Percentiles rank a stretch among this genome's conserved stretches.
Conservation (phyloP, 768 basidiomycete species). For the Sporobolomyces roseus region DNA sequence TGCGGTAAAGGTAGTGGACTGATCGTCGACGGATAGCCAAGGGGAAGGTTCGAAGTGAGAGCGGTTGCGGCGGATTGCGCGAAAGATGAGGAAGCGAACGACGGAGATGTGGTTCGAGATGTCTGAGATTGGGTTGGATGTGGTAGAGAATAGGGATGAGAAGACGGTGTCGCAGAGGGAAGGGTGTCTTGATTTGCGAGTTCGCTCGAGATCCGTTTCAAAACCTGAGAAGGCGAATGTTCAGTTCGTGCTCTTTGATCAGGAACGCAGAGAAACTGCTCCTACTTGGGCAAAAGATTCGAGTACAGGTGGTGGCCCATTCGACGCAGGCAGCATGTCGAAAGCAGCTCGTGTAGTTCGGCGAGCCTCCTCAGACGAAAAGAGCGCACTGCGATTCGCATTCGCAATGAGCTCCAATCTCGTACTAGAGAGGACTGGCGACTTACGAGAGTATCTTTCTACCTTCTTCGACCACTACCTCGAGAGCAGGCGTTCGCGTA, state of each 20-base stretch:
- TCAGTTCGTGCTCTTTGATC: fast-evolving
- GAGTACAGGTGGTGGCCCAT: background rate
- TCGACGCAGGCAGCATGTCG: constrained; percentile 6
- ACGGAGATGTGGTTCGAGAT: background rate
- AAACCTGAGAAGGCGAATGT: constrained; percentile 8
- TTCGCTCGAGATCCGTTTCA: constrained; percentile 34
- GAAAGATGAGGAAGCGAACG: constrained; percentile 12
- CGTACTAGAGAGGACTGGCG: too few species aligned
- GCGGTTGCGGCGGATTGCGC: constrained; percentile 30
- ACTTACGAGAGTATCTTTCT: constrained; percentile 34
- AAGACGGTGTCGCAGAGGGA: background rate
- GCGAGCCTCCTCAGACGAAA: constrained; percentile 27
- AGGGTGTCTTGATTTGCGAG: constrained; percentile 4
- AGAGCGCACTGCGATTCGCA: constrained; percentile 19
- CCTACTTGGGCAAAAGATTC: constrained; percentile 36
- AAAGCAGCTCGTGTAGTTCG: constrained; percentile 27
- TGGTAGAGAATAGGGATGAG: background rate
- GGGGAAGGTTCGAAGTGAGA: constrained; percentile 10
- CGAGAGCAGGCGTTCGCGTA: constrained; percentile 32
- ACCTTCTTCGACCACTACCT: constrained; percentile 38
- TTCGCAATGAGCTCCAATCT: too few species aligned
- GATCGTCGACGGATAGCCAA: background rate
- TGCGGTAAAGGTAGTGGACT: background rate
- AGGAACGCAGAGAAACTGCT: background rate
- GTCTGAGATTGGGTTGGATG: background rate